Base-by-base conservation (phyloP, 2,329 filamentous ascomycete genomes). In the Aspergillus caelatus region DNA sequence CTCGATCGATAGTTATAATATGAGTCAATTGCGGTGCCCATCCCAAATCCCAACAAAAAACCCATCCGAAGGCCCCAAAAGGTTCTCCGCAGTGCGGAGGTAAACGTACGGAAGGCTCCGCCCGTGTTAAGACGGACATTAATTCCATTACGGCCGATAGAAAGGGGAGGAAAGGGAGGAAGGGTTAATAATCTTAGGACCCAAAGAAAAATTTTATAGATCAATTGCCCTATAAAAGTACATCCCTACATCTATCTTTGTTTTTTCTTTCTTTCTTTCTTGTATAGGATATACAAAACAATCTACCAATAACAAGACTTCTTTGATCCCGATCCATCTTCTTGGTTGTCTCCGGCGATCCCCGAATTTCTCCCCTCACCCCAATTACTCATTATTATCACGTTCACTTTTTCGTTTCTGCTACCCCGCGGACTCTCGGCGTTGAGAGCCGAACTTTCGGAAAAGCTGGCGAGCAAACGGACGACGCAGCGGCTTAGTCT, bases 401-500 rank as follows among this genome's bases (percentile, higher is more conserved):
- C 60, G 52, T 59, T 59, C 46, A 39, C 12, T 30, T 61, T 26
- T 26, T 26, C 26, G 1, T 26, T 26, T n/a, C 39, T 41, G 19
- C 39, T 70, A 68, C 72, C 72, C 72, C 72, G 68, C 72, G 68
- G 68, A 68, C 64, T 68, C 67, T 70, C 75, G 73, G 39, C 70
- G 71, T 73, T 69, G 71, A 74, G 71, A 71, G 68, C 71, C 73
- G 74, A 72, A 68, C 69, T 57, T 62, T 74, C 75, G 76, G 75
- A 76, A 78, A 81, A 74, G 65, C 79, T 83, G 80, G 82, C 83
- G 75, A 72, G 77, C 71, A 80, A 80, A 74, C 80, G 76, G 72
- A 79, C 79, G 68, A 80, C 74, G 71, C 79, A 83, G 73, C 84
- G 86, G 62, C 78, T 88, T 68, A 83, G 82, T 76, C 84, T 88